Base-by-base conservation (phyloP, 331 rosid species). In the Ulmus americana region DNA sequence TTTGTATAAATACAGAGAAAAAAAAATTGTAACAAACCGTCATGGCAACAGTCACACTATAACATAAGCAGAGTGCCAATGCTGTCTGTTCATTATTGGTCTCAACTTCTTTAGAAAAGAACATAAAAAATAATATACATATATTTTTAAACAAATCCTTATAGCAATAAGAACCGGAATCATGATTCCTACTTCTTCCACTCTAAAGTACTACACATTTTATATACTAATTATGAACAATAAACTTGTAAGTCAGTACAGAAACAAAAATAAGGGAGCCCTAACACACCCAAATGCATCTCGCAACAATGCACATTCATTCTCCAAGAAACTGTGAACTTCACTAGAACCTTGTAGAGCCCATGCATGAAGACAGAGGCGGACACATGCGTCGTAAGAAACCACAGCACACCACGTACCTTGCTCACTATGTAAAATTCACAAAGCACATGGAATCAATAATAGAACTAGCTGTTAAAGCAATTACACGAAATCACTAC, bases 351-450 rank as follows among this genome's bases (percentile, higher is more conserved):
- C 60, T 8, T 3, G 16, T 12, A 20, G 57, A 45, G 61, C 69
- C 83, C 83, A 79, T 10, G 60, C 65, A 39, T 66, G 77, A 50
- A 74, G 77, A 56, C 80, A 79, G 58, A 79, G 57, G 45, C 77
- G 79, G 40, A 68, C 67, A 63, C 83, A 75, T 0, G 83, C 76
- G 22, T 79, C 77, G 67, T 70, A 75, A 15, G 80, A 16, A 35
- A 67, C 42, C 69, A 64, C 59, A 12, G 77, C 71, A 67, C 74
- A 15, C 77, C 74, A 79, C 44, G 55, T 38, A n/a, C 80, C 72
- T 45, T 49, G 77, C 57, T 49, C 71, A 42, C 83, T 75, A 68
- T 43, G 60, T 59, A 28, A 45, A 69, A 18, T 15, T 47, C 61
- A 43, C 7, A 3, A 8, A 55, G 61, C 51, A 61, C 18, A 56